A percentile compares a stretch with the other conserved stretches of the same genome.
phyloP scores from a whole-genome alignment of 78 protist species.

The Goniomonas avonlea region DNA sequence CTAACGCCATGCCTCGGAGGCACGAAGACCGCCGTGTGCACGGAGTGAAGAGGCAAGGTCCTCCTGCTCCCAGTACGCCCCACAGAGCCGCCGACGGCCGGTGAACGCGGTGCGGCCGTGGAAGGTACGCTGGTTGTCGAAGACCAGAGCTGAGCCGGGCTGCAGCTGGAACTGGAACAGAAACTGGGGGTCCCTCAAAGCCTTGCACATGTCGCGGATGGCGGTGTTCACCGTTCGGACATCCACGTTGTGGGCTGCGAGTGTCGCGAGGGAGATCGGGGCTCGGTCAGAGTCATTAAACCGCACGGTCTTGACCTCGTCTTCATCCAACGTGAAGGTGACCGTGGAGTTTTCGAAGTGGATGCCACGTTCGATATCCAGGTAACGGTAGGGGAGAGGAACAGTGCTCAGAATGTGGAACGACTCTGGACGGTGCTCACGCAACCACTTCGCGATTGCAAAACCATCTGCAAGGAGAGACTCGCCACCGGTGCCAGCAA shows the following conservation, averaged over 20 bases:
- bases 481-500: slow-evolving; percentile 30
- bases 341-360: too few relatives aligned
- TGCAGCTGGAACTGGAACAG: slow-evolving; percentile 1
- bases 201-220: too few relatives aligned
- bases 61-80: too few relatives aligned
- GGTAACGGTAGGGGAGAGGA: not conserved
- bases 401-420: not conserved
- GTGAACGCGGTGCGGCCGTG: slow-evolving; percentile 44
- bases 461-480: slow-evolving; percentile 38
- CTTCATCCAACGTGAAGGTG: not conserved
- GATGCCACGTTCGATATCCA: too few relatives aligned
- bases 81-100: slow-evolving; percentile 20
- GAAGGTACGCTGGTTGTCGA: slow-evolving; percentile 46
- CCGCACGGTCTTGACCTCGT: too few relatives aligned
- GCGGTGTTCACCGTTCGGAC: not conserved
- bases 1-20: too few relatives aligned
- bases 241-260: not conserved
- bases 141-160: slow-evolving; percentile 34
- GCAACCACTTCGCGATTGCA: not conserved
- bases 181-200: not conserved
- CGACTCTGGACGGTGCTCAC: not conserved
- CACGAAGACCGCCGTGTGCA: too few relatives aligned
- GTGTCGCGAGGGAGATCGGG: too few relatives aligned
- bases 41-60: too few relatives aligned
- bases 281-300: too few relatives aligned